Conservation (phyloP, 805 yeast genomes). For the Yamadazyma tumulicola region DNA sequence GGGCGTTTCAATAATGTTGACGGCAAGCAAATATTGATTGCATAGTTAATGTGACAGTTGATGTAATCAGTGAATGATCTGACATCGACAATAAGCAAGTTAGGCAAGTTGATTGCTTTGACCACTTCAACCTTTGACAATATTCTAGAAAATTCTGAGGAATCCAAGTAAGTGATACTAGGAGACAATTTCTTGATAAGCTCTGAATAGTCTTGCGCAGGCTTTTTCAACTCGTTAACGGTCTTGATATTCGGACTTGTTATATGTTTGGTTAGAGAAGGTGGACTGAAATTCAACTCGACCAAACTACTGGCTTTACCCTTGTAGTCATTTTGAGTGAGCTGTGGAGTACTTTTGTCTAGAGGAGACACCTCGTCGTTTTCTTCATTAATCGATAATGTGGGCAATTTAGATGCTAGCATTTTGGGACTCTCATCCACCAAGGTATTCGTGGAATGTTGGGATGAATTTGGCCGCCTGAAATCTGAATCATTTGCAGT, state of each 20-base stretch:
- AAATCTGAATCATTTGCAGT: slow-evolving; percentile 9
- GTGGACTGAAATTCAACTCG: slow-evolving; percentile 5
- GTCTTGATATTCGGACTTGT: slow-evolving; percentile 11
- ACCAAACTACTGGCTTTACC: slow-evolving; percentile 5
- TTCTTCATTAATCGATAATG: slow-evolving; percentile 5
- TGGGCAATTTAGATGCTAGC: slow-evolving; percentile 3
- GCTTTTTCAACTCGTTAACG: slow-evolving; percentile 4
- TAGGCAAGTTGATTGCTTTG: slow-evolving; percentile 10
- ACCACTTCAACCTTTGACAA: slow-evolving; percentile 4
- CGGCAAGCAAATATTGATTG: slow-evolving; percentile 81
- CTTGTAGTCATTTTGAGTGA: slow-evolving; percentile 5
- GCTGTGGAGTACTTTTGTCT: too few species aligned
- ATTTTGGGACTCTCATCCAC: slow-evolving; percentile 7
- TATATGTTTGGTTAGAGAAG: slow-evolving; percentile 6
- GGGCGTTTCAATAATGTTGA: slow-evolving; percentile 80
- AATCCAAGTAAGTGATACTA: slow-evolving; percentile 4
- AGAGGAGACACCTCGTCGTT: too few species aligned
- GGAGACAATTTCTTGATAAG: slow-evolving; percentile 4
- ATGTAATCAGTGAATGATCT: slow-evolving; percentile 77
- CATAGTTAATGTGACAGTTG: slow-evolving; percentile 50
- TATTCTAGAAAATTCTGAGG: slow-evolving; percentile 1
- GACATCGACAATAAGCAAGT: slow-evolving; percentile 60
- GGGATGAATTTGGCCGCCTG: slow-evolving; percentile 7
- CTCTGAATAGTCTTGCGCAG: slow-evolving; percentile 5
- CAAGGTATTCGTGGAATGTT: slow-evolving; percentile 8